A percentile compares a stretch with the other conserved stretches of the same genome.
These are phyloP conservation scores for Aspergillus olivimuriae DNA, from an alignment of 495 filamentous ascomycete species.

Conservation along the genomic window DNA sequence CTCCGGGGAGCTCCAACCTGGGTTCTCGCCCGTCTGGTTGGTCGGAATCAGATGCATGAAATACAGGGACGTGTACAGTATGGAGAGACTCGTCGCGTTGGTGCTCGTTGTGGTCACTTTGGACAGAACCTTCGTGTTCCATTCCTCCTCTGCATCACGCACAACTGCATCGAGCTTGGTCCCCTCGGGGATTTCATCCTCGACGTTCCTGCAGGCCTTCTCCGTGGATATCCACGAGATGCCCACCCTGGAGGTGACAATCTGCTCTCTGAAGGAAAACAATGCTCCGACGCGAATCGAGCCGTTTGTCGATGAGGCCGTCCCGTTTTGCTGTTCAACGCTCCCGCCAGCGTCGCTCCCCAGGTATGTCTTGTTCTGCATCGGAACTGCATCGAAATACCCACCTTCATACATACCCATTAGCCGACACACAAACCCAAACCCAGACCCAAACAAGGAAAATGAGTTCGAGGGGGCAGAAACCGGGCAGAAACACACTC, in stretches of 20 bases:
- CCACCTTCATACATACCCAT: no score
- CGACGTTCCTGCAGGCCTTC: slow-evolving; percentile 56
- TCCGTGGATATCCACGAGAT: slow-evolving; percentile 62
- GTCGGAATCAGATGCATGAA: slow-evolving; percentile 66
- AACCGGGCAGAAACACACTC: slow-evolving; percentile 5
- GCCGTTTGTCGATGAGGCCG: slow-evolving; percentile 20
- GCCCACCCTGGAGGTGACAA: slow-evolving; percentile 58
- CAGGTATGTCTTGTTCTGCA: slow-evolving; percentile 25
- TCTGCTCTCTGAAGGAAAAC: slow-evolving; percentile 26
- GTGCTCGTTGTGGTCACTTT: slow-evolving; percentile 55
- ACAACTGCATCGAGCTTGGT: slow-evolving; percentile 44
- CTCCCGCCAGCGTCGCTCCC: slow-evolving; percentile 24
- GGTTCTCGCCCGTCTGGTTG: slow-evolving; percentile 68
- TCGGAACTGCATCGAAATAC: slow-evolving; percentile 46
- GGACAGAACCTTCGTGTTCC: slow-evolving; percentile 57
- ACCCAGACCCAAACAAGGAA: no score
- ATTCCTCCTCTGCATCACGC: slow-evolving; percentile 40
- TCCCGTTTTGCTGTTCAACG: slow-evolving; percentile 20
- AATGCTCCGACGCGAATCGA: slow-evolving; percentile 28
- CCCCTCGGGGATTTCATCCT: slow-evolving; percentile 49
- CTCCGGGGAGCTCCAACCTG: slow-evolving; percentile 56
- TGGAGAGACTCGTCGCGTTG: slow-evolving; percentile 45
- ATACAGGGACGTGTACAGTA: slow-evolving; percentile 63
- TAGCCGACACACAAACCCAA: no score
- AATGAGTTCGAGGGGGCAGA: no score